phyloP scores from a whole-genome alignment of 495 filamentous ascomycete species.

The Podospora comata region DNA sequence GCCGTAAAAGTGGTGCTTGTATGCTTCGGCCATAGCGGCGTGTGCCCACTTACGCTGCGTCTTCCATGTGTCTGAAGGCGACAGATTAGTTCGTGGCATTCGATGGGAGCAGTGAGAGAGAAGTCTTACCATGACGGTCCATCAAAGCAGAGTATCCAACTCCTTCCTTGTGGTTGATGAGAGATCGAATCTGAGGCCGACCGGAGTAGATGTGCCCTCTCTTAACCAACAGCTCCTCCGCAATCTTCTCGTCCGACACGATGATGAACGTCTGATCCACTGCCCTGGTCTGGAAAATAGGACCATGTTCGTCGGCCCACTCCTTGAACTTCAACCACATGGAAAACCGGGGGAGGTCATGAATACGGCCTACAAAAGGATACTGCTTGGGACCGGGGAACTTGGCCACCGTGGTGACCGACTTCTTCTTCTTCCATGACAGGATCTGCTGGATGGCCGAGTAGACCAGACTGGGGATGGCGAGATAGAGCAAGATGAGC shows the following conservation, averaged over 20 bases:
- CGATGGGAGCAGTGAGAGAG: background rate
- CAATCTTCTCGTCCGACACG: conserved; percentile 54
- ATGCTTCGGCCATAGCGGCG: conserved; percentile 47
- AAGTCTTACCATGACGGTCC: conserved; percentile 45
- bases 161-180: conserved; percentile 48
- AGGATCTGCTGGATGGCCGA: conserved; percentile 41
- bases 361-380: conserved; percentile 49
- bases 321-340: conserved; percentile 57
- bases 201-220: conserved; percentile 54
- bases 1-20: conserved; percentile 47
- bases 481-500: conserved; percentile 42
- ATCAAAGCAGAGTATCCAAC: conserved; percentile 47
- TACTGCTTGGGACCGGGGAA: conserved; percentile 47
- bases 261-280: conserved; percentile 51
- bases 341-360: conserved; percentile 48
- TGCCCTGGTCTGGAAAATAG: conserved; percentile 52
- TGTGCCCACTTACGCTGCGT: conserved; percentile 48
- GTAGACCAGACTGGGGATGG: conserved; percentile 43
- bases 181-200: conserved; percentile 47
- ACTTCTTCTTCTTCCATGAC: conserved; percentile 35
- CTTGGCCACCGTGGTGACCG: conserved; percentile 17
- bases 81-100: background rate
- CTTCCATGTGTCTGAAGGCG: conserved; percentile 41
- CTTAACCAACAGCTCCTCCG: conserved; percentile 54
- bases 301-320: conserved; percentile 54